phyloP scores from a whole-genome alignment of 2,329 filamentous ascomycete genomes.

The Phialemonium atrogriseum region DNA sequence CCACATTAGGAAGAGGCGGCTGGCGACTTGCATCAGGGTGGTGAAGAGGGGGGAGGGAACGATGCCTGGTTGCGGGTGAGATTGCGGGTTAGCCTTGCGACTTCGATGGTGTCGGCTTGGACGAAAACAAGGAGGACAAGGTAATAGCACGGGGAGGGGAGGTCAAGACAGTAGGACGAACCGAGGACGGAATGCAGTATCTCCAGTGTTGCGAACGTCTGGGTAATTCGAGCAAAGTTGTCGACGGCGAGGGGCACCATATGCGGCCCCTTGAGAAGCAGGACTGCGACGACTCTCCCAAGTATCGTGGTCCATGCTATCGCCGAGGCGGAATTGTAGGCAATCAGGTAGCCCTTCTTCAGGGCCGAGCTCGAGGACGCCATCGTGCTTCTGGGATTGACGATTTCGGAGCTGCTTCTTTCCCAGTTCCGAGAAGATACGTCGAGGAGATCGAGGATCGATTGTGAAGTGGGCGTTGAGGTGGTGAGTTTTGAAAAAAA shows the following conservation, averaged over 20 bases:
- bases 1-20: constrained; percentile 85
- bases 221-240: constrained; percentile 66
- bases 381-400: not conserved
- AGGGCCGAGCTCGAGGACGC: constrained; percentile 3
- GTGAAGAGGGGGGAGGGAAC: constrained; percentile 81
- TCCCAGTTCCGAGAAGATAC: too few relatives aligned
- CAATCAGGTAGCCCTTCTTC: constrained; percentile 64
- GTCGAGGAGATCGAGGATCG: too few relatives aligned
- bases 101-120: too few relatives aligned
- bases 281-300: constrained; percentile 51
- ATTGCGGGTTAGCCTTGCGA: constrained; percentile 7
- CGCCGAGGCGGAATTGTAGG: constrained; percentile 77
- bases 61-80: constrained; percentile 45
- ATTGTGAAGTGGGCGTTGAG: too few relatives aligned
- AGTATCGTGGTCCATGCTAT: constrained; percentile 73
- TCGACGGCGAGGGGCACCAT: constrained; percentile 56
- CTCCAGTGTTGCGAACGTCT: constrained; percentile 77
- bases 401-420: too few relatives aligned
- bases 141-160: not conserved
- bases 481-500: too few relatives aligned
- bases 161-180: constrained; percentile 27
- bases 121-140: not conserved
- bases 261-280: constrained; percentile 44
- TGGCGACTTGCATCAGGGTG: constrained; percentile 83
- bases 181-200: constrained; percentile 72